These are phyloP conservation scores for Juglanconis sp. DNA, from an alignment of 2,329 filamentous ascomycete genomes.

Conservation along the genomic window DNA sequence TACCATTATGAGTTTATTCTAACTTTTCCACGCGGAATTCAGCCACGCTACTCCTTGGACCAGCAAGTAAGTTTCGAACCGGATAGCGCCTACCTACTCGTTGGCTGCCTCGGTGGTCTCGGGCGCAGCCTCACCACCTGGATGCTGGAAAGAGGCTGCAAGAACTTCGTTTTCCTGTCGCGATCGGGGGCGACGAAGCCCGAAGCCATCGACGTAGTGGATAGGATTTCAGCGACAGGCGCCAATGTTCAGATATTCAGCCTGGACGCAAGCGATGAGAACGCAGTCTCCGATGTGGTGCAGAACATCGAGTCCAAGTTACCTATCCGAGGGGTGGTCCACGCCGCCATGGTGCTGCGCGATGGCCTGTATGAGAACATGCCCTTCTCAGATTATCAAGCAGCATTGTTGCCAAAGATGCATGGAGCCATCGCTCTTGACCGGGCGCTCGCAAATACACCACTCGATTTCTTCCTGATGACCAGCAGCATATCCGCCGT, in stretches of 20 bases:
- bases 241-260: slow-evolving; percentile 20
- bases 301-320: neutral
- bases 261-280: slow-evolving; percentile 12
- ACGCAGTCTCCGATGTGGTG: slow-evolving; percentile 19
- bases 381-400: slow-evolving; percentile 44
- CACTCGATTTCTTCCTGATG: neutral
- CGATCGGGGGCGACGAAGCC: slow-evolving; percentile 27
- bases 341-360: slow-evolving; percentile 46
- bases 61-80: slow-evolving; percentile 6
- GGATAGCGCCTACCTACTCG: slow-evolving; percentile 30
- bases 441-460: slow-evolving; percentile 32
- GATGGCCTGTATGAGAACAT: slow-evolving; percentile 52
- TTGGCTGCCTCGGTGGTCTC: slow-evolving; percentile 35
- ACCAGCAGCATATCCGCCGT: neutral
- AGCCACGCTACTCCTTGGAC: neutral
- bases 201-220: slow-evolving; percentile 24
- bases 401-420: slow-evolving; percentile 47
- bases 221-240: slow-evolving; percentile 20
- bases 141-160: slow-evolving; percentile 31
- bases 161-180: slow-evolving; percentile 32
- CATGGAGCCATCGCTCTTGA: slow-evolving; percentile 53
- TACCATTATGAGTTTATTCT: no score
- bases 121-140: slow-evolving; percentile 31
- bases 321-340: slow-evolving; percentile 35
- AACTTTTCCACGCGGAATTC: neutral